phyloP scores from a whole-genome alignment of 73 alveolate species.

The Diophrys appendiculata region DNA sequence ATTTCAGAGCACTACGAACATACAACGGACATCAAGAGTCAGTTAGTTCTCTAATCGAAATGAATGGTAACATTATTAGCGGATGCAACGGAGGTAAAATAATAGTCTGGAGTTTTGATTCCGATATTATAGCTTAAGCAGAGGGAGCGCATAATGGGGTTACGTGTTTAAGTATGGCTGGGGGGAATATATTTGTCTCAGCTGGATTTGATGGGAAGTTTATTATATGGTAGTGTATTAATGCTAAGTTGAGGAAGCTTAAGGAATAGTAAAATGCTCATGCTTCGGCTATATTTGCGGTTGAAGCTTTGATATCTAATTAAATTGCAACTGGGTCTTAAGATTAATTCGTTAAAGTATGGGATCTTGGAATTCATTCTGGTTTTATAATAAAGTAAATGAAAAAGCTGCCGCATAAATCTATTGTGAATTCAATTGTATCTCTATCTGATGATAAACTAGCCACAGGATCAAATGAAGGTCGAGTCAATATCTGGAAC shows the following conservation, averaged over 20 bases:
- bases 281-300: not conserved
- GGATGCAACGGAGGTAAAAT: not conserved
- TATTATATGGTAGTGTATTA: not conserved
- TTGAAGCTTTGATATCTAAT: not conserved
- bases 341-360: not conserved
- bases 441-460: not conserved
- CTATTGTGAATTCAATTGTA: not conserved
- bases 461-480: not conserved
- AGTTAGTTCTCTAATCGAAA: not conserved
- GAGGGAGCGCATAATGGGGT: not conserved
- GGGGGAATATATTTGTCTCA: not conserved
- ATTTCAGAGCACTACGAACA: not conserved
- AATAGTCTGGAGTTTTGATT: not conserved
- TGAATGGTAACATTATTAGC: not conserved
- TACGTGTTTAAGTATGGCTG: not conserved
- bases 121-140: not conserved
- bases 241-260: not conserved
- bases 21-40: not conserved
- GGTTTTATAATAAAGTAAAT: not conserved
- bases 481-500: not conserved
- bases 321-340: not conserved
- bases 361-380: not conserved
- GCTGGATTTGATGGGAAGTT: conserved; percentile 1
- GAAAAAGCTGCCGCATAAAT: not conserved
- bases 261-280: not conserved